Evolutionary conservation across 257 asterid species (phyloP).

Genomic region (Galeopsis tetrahit): DNA sequence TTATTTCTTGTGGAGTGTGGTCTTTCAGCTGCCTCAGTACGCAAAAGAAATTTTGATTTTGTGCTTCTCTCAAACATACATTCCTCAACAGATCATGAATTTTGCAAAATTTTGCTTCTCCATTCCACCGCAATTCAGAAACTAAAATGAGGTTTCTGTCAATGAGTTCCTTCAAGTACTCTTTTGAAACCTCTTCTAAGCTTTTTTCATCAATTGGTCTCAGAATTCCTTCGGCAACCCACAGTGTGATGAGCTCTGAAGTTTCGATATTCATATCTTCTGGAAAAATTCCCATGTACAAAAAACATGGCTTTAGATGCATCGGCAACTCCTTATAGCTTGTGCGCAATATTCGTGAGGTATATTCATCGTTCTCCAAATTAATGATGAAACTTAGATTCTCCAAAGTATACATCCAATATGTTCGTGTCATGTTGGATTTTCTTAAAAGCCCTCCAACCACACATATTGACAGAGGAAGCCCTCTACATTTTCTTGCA

Average conservation of each 20-base stretch:
- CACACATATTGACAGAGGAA: conserved; percentile 13
- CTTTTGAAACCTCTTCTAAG: neutral
- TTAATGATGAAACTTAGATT: neutral
- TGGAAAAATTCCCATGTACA: neutral
- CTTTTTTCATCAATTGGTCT: neutral
- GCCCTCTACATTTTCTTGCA: conserved; percentile 21
- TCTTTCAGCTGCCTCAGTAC: neutral
- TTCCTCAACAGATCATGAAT: conserved; percentile 15
- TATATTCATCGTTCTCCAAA: neutral
- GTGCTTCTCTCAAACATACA: neutral
- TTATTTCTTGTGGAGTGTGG: neutral
- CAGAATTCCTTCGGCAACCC: neutral
- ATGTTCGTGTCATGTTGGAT: neutral
- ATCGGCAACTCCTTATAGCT: neutral
- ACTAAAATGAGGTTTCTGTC: neutral
- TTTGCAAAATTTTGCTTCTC: neutral
- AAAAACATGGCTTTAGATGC: neutral
- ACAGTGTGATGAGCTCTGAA: neutral
- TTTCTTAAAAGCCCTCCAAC: conserved; percentile 20
- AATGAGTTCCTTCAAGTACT: neutral
- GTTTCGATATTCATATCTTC: neutral
- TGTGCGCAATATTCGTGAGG: neutral
- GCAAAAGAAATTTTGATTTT: neutral
- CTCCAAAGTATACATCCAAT: neutral
- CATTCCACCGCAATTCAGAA: neutral